Evolutionary conservation across 176 grass and related monocot genomes (phyloP).

Genomic region (Aechmea fasciata): DNA sequence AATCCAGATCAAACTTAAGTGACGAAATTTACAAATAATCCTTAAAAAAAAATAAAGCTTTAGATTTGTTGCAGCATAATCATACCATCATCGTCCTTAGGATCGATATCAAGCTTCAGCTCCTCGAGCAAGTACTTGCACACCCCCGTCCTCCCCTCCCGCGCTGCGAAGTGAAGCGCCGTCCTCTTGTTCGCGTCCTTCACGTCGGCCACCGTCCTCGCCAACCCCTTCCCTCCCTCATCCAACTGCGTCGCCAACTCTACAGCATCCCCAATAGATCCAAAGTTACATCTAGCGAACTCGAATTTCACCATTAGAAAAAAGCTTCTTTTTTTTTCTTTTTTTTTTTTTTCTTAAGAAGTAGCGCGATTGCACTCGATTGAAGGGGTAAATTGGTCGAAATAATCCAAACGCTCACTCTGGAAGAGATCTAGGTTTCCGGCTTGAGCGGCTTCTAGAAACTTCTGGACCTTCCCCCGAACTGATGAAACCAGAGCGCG

Average conservation of each 20-base stretch:
- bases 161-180: conserved; percentile 76
- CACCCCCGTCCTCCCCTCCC: conserved; percentile 52
- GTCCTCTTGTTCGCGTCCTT: conserved; percentile 78
- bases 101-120: conserved; percentile 64
- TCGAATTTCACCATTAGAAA: background rate
- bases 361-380: too few relatives aligned
- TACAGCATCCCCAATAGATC: conserved; percentile 2
- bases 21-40: background rate
- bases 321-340: background rate
- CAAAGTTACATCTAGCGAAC: background rate
- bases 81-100: conserved; percentile 74
- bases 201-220: conserved; percentile 42
- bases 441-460: conserved; percentile 65
- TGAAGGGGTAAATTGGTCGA: background rate
- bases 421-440: conserved; percentile 65
- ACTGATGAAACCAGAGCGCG: conserved; percentile 29
- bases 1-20: conserved; percentile 7
- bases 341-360: too few relatives aligned
- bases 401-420: conserved; percentile 28
- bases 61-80: background rate
- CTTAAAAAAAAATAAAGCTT: background rate
- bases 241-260: conserved; percentile 53
- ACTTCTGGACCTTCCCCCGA: conserved; percentile 64
- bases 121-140: conserved; percentile 70
- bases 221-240: conserved; percentile 60